These are phyloP conservation scores for Avena sativa DNA, from an alignment of 176 grass and related monocot species.

Conservation along the genomic window DNA sequence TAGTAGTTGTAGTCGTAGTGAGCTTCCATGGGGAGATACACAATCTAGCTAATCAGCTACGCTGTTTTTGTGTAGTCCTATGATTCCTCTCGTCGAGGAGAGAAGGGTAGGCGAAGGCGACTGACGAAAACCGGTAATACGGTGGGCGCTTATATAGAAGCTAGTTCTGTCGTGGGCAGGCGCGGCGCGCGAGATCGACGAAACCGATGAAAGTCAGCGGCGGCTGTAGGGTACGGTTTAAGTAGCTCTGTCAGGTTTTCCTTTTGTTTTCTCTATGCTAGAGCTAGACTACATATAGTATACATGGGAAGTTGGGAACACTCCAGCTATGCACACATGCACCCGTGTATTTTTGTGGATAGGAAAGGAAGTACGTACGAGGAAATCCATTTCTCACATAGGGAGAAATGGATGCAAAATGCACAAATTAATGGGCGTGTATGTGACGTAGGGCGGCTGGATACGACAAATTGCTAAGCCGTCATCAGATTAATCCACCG, in stretches of 20 bases:
- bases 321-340: too few relatives aligned
- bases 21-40: background rate
- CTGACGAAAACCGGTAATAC: background rate
- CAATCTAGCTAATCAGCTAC: background rate
- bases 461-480: background rate
- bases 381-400: too few relatives aligned
- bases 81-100: too few relatives aligned
- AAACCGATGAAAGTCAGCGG: background rate
- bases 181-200: background rate
- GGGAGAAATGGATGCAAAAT: too few relatives aligned
- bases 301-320: too few relatives aligned
- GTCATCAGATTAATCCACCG: background rate
- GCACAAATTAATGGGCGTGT: background rate
- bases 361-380: too few relatives aligned
- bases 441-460: conserved; percentile 34
- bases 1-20: background rate
- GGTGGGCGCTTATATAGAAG: background rate
- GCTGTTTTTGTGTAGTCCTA: background rate
- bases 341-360: too few relatives aligned
- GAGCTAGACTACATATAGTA: too few relatives aligned
- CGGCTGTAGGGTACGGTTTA: too few relatives aligned
- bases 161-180: background rate
- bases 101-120: too few relatives aligned
- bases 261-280: background rate
- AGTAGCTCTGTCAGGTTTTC: background rate